These are phyloP conservation scores for Diaporthe helianthi DNA, from an alignment of 2,329 filamentous ascomycete species.

Conservation along the genomic window DNA sequence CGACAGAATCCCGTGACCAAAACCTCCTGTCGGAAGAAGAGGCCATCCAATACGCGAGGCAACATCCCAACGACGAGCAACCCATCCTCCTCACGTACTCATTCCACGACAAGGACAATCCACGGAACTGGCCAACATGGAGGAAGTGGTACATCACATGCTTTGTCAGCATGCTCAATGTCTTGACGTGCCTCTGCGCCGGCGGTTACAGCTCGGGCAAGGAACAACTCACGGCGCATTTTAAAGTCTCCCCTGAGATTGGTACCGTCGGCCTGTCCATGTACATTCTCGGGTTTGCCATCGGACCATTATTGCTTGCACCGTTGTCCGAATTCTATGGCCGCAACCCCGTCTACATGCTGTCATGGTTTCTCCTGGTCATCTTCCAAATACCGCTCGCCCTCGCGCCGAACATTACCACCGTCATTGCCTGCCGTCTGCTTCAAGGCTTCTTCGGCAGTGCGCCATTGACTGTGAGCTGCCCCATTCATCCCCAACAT, in stretches of 20 bases:
- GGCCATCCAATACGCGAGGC: conserved; percentile 15
- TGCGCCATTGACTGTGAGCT: conserved; percentile 23
- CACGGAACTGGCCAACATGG: conserved; percentile 18
- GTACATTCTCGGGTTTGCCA: conserved; percentile 28
- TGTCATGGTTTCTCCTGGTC: conserved; percentile 28
- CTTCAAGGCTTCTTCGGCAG: conserved; percentile 29
- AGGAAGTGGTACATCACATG: conserved; percentile 31
- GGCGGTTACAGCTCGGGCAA: conserved; percentile 24
- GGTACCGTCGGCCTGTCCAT: conserved; percentile 25
- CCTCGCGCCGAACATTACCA: conserved; percentile 23
- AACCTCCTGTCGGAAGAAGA: conserved; percentile 14
- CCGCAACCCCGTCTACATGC: conserved; percentile 25
- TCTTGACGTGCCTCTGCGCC: conserved; percentile 30
- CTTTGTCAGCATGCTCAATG: conserved; percentile 28
- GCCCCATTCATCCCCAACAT: background rate
- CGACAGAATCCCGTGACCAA: background rate
- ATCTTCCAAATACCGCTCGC: conserved; percentile 26
- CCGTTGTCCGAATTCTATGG: conserved; percentile 28
- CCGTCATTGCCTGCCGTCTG: conserved; percentile 23
- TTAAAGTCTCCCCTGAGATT: conserved; percentile 13
- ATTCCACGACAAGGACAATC: conserved; percentile 17
- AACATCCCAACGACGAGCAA: background rate
- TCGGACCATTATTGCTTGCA: conserved; percentile 24
- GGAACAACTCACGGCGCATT: conserved; percentile 10
- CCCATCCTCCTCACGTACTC: conserved; percentile 23